Evolutionary conservation across 345 rosid species (phyloP).

Genomic region (Lumnitzera racemosa): DNA sequence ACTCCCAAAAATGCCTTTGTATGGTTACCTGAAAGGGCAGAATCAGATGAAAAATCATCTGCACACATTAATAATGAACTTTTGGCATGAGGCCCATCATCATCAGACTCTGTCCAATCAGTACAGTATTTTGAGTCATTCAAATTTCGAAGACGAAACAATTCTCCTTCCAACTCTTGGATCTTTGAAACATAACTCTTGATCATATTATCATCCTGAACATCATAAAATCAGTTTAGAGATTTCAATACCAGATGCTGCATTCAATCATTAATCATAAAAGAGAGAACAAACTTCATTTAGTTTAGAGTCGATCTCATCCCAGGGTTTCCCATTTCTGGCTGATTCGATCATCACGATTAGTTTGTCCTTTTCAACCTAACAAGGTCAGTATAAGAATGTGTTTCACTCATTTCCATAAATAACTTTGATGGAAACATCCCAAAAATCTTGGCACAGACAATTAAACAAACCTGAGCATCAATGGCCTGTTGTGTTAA

Average conservation of each 20-base stretch:
- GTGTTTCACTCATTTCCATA: too few relatives aligned
- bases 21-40: conserved; percentile 50
- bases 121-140: conserved; percentile 31
- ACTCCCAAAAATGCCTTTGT: too few relatives aligned
- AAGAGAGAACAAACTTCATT: conserved; percentile 36
- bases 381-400: conserved; percentile 12
- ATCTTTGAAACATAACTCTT: conserved; percentile 68
- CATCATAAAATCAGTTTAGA: conserved; percentile 5
- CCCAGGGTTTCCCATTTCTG: conserved; percentile 83
- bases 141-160: conserved; percentile 46
- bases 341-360: conserved; percentile 66
- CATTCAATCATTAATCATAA: not conserved
- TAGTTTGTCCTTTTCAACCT: conserved; percentile 90
- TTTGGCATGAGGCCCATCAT: conserved; percentile 45
- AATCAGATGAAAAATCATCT: conserved; percentile 45
- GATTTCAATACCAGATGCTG: not conserved
- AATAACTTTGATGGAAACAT: too few relatives aligned
- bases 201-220: conserved; percentile 65
- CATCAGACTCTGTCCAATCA: conserved; percentile 47
- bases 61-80: conserved; percentile 43
- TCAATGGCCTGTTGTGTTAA: conserved; percentile 64
- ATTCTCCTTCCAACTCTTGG: conserved; percentile 87
- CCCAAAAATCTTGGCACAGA: too few relatives aligned
- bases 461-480: conserved; percentile 56
- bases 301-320: conserved; percentile 58